Evolutionary conservation across 345 rosid genomes (phyloP).

Genomic region (Combretum micranthum): DNA sequence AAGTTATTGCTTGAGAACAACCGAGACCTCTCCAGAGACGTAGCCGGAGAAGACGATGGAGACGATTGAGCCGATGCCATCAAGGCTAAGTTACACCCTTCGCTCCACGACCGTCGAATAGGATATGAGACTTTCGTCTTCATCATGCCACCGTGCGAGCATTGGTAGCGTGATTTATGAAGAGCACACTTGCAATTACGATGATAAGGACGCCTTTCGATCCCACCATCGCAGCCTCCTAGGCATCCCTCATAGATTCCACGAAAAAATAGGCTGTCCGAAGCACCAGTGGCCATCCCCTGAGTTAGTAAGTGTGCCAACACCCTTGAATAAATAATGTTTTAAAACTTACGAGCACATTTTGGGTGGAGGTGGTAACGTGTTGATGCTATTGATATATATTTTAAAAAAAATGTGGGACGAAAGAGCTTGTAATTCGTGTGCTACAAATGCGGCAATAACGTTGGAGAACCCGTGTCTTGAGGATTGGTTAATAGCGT

Average conservation of each 20-base stretch:
- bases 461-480: constrained; percentile 2
- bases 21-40: too few species aligned
- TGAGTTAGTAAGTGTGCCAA: constrained; percentile 2
- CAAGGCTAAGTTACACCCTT: too few species aligned
- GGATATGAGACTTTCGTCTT: too few species aligned
- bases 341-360: constrained; percentile 1
- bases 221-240: constrained; percentile 30
- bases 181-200: constrained; percentile 34
- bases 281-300: constrained; percentile 38
- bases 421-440: not conserved
- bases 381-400: constrained; percentile 1
- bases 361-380: constrained; percentile 3
- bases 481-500: not conserved
- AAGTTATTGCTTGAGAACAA: too few species aligned
- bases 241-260: constrained; percentile 49
- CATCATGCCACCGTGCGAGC: not conserved
- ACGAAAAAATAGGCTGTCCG: constrained; percentile 47
- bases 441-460: constrained; percentile 5
- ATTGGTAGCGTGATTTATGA: constrained; percentile 17
- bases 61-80: too few species aligned
- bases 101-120: too few species aligned
- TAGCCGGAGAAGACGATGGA: too few species aligned
- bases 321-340: not conserved
- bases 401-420: not conserved
- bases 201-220: constrained; percentile 52